Conservation (phyloP, 257 asterid genomes). For the Fraxinus americana region DNA sequence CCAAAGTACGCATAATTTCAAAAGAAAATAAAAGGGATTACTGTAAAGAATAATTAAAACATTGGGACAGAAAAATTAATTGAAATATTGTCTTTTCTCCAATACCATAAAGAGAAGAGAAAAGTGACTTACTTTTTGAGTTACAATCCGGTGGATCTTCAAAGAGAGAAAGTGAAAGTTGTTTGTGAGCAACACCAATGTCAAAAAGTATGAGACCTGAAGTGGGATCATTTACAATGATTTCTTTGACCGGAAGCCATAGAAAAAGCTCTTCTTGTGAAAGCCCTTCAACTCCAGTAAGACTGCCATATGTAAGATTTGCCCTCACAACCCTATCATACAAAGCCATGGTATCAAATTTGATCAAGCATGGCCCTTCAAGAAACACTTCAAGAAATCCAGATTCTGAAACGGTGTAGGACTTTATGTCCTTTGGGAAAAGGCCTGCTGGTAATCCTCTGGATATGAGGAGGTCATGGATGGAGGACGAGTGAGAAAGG, state of each 20-base stretch:
- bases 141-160: constrained; percentile 90
- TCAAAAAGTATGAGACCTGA: constrained; percentile 83
- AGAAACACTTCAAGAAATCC: constrained; percentile 79
- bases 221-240: constrained; percentile 68
- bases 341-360: constrained; percentile 85
- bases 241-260: constrained; percentile 89
- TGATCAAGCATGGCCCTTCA: constrained; percentile 80
- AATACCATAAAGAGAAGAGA: background rate
- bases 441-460: constrained; percentile 89
- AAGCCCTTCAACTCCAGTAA: constrained; percentile 74
- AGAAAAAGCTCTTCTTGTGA: constrained; percentile 93
- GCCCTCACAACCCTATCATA: constrained; percentile 77
- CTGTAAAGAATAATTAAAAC: too few species aligned
- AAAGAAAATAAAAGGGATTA: too few species aligned
- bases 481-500: constrained; percentile 39
- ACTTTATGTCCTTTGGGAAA: constrained; percentile 67
- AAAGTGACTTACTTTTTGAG: constrained; percentile 34
- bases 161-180: constrained; percentile 79
- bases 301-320: constrained; percentile 75
- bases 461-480: constrained; percentile 76
- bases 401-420: constrained; percentile 55
- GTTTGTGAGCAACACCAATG: constrained; percentile 86
- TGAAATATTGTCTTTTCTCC: background rate
- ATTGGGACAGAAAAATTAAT: too few species aligned
- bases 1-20: background rate